A percentile compares a stretch with the other conserved stretches of the same genome.
Evolutionary conservation across 192 early-diverging fungal species (phyloP).

Genomic region (Endogone sp.): DNA sequence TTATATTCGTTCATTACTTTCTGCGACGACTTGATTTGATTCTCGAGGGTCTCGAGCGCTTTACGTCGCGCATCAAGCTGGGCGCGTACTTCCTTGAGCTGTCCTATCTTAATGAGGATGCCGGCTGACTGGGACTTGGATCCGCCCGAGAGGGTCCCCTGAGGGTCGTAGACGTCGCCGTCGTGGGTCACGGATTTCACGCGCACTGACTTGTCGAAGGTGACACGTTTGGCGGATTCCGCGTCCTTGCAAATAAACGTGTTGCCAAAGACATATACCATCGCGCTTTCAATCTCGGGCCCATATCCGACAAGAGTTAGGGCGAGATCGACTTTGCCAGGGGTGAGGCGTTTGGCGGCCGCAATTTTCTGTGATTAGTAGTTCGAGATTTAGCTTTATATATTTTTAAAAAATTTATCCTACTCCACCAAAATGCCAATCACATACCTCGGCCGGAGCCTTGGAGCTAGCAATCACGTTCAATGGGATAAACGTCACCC

Average conservation of each 20-base stretch:
- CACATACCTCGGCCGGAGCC: constrained; percentile 44
- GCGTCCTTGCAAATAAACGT: constrained; percentile 89
- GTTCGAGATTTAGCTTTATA: no score
- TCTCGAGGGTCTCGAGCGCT: constrained; percentile 45
- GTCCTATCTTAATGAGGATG: constrained; percentile 71
- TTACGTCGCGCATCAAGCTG: constrained; percentile 46
- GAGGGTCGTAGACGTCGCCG: constrained; percentile 96
- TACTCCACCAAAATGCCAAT: neutral
- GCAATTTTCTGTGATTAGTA: constrained; percentile 56
- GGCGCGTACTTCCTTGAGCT: constrained; percentile 56
- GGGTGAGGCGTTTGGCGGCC: constrained; percentile 75
- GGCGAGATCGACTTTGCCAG: constrained; percentile 87
- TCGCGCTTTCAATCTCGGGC: constrained; percentile 73
- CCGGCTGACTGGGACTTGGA: constrained; percentile 71
- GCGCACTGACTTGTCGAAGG: constrained; percentile 82
- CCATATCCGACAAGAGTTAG: constrained; percentile 80
- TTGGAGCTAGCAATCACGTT: constrained; percentile 81
- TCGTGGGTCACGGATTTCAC: constrained; percentile 93
- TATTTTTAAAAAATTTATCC: constrained; percentile 30
- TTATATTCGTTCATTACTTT: constrained; percentile 52
- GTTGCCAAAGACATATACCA: constrained; percentile 91
- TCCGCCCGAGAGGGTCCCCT: constrained; percentile 91
- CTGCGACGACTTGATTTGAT: constrained; percentile 52
- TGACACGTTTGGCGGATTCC: constrained; percentile 77
- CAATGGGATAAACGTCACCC: constrained; percentile 92